Evolutionary conservation across 1,284 basidiomycete genomes (phyloP), one percentile per base, ranked within the genome.

Genomic region (Coniophora puteana): DNA sequence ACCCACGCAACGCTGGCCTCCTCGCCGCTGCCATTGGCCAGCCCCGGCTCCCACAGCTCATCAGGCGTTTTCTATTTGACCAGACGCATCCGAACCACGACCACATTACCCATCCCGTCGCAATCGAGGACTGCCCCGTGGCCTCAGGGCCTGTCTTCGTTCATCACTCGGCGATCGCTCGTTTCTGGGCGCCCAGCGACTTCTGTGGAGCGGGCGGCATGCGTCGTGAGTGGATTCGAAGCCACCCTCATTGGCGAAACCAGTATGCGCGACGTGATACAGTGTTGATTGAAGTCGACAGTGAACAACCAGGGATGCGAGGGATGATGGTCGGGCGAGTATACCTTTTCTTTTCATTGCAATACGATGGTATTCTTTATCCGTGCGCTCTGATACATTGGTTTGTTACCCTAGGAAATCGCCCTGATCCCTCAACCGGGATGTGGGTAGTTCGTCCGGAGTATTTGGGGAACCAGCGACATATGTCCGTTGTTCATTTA

Each of bases 381-480:
- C 49, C 52, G 2, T 62, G 59, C 42, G 59, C 55, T 3, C 43
- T 64, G 0, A 50, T 62, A 0, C 17, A 55, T 8, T 62, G 62
- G 59, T 63, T 57, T 34, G 14, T 43, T 5, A 38, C 25, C 2
- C 23, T 51, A 13, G 49, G 46, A 3, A 41, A 52, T 20, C 18
- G 17, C 2, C 54, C 54, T 4, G 53, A 57, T 36, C 30, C 27
- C 5, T 45, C 43, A 1, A 65, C 55, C 1, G 64, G 61, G 1
- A 58, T 64, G 55, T 65, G 64, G 63, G 41, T 51, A 14, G 59
- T 64, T 3, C 34, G 53, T 36, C 56, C 50, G 59, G 62, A 30
- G 30, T 12, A 45, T 52, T 30, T 28, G 50, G 47, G 20, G 16
- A 16, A 25, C 13, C 45, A 16, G 20, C 21, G 28, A 31, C 18